These are phyloP conservation scores for Alternaria postmessia DNA, from an alignment of 2,329 filamentous ascomycete genomes.

Conservation along the genomic window DNA sequence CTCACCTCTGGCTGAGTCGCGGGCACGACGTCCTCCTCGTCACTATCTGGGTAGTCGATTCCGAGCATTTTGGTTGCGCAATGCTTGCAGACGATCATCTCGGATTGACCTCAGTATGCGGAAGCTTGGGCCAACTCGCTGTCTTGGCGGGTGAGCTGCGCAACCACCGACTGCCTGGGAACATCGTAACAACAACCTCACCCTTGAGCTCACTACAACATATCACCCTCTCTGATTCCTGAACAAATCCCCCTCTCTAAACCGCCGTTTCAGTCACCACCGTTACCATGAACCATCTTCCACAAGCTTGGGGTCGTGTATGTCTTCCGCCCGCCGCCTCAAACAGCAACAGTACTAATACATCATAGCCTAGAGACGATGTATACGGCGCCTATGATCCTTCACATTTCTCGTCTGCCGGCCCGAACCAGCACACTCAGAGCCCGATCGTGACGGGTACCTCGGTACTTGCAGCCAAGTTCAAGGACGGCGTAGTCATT, in stretches of 20 bases:
- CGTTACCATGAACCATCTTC: constrained; percentile 69
- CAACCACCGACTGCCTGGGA: constrained; percentile 43
- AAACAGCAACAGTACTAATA: constrained; percentile 31
- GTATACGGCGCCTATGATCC: constrained; percentile 93
- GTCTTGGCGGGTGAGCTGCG: constrained; percentile 27
- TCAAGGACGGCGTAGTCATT: constrained; percentile 94
- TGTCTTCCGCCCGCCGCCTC: constrained; percentile 36
- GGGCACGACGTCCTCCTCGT: constrained; percentile 54
- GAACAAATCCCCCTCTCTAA: neutral
- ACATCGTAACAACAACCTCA: constrained; percentile 31
- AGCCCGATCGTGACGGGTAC: constrained; percentile 94
- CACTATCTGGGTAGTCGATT: constrained; percentile 55
- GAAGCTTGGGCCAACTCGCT: constrained; percentile 42
- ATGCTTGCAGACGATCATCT: constrained; percentile 10
- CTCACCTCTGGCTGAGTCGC: constrained; percentile 51
- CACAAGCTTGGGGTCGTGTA: constrained; percentile 72
- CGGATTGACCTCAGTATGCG: constrained; percentile 13
- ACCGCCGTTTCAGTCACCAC: constrained; percentile 2
- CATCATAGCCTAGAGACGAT: constrained; percentile 86
- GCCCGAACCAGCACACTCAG: constrained; percentile 82
- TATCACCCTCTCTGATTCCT: constrained; percentile 5
- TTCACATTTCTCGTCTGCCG: constrained; percentile 77
- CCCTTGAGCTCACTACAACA: constrained; percentile 25
- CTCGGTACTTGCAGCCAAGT: constrained; percentile 94
- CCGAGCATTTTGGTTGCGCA: constrained; percentile 49